Percentiles rank a stretch among this genome's conserved stretches.
Evolutionary conservation across 257 asterid species (phyloP).

Genomic region (Euphrasia confusa): DNA sequence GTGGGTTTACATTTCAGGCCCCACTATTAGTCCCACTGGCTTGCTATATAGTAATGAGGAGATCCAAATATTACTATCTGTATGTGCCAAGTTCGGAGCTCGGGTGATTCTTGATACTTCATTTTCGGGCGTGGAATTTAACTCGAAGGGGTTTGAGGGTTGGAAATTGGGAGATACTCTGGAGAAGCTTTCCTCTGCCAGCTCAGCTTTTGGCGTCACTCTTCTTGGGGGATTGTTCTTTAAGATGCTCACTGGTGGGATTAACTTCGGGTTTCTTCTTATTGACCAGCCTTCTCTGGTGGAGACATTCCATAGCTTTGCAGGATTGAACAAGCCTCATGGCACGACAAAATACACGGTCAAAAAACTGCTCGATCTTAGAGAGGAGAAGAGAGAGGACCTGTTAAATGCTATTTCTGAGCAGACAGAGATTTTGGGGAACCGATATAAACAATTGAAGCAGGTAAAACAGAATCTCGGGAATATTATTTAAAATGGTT

Average conservation of each 20-base stretch:
- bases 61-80: slow-evolving; percentile 48
- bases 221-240: slow-evolving; percentile 80
- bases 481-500: background rate
- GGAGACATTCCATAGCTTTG: slow-evolving; percentile 72
- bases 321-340: slow-evolving; percentile 87
- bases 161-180: slow-evolving; percentile 71
- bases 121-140: slow-evolving; percentile 75
- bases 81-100: slow-evolving; percentile 75
- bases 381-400: slow-evolving; percentile 50
- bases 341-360: slow-evolving; percentile 69
- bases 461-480: slow-evolving; percentile 46
- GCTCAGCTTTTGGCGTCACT: slow-evolving; percentile 50
- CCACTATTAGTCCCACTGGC: slow-evolving; percentile 84
- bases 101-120: slow-evolving; percentile 81
- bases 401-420: slow-evolving; percentile 49
- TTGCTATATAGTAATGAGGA: slow-evolving; percentile 75
- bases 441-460: slow-evolving; percentile 63
- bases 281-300: slow-evolving; percentile 58
- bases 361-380: slow-evolving; percentile 70
- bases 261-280: slow-evolving; percentile 69
- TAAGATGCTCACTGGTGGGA: slow-evolving; percentile 88
- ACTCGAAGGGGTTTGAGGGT: slow-evolving; percentile 43
- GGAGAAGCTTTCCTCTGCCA: slow-evolving; percentile 47
- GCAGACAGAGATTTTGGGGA: slow-evolving; percentile 56
- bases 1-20: slow-evolving; percentile 92